Base-by-base conservation (phyloP, 495 filamentous ascomycete genomes). In the Clohesyomyces aquaticus region DNA sequence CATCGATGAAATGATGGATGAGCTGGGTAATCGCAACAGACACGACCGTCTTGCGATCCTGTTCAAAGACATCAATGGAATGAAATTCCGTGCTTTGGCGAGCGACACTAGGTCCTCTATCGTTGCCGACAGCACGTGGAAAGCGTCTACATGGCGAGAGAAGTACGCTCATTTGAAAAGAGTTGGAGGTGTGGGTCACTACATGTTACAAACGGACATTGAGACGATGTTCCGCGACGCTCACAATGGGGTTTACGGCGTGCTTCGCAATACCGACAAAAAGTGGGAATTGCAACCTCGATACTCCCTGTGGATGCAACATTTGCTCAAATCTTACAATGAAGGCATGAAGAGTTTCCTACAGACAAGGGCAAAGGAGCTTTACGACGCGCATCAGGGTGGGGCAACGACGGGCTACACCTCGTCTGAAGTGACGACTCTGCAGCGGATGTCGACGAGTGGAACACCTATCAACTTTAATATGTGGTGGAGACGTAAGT, bases 61-160 rank as follows among this genome's bases (percentile, higher is more conserved):
- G 10, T 52, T 52, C 48, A 52, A 52, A 52, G 48, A 52, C 23
- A 52, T 52, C 48, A 52, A 52, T n/a, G 48, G 48, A 3, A 52
- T 52, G 48, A 52, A 52, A 23, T 52, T 23, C 26, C 48, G 48
- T n/a, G 48, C 48, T 52, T 52, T 52, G 48, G 9, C 48, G 4
- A 23, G 46, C 9, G 46, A 49, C 12, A 6, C 10, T 16, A 52
- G 48, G 21, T 52, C 48, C 2, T 52, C 48, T 11, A 52, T 52
- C n/a, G 21, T 52, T 3, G 48, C 19, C 19, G 4, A 6, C 14
- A 23, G 27, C 26, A 52, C 48, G 19, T 52, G 48, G 48, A 26
- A 52, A 8, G 27, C 22, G n/a, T 52, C 48, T 6, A 52, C 48
- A 18, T 52, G 21, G 21, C 48, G 48, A n/a, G 48, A 52, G 48